phyloP scores from a whole-genome alignment of 345 rosid genomes.

The Acer yangbiense region DNA sequence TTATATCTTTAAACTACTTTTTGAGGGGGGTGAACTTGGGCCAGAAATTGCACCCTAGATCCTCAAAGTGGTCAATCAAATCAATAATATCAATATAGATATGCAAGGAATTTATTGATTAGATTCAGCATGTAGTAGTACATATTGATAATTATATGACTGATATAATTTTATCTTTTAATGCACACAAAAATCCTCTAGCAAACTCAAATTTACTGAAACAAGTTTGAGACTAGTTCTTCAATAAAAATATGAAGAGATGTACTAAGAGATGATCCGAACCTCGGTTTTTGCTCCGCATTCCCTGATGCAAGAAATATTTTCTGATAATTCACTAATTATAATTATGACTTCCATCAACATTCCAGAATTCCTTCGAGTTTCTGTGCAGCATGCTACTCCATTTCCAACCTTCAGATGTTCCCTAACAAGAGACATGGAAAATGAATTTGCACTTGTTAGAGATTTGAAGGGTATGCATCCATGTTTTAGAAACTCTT shows the following conservation, averaged over 20 bases:
- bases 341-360: slow-evolving; percentile 68
- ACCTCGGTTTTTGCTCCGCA: slow-evolving; percentile 71
- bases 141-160: neutral
- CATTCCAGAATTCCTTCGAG: slow-evolving; percentile 47
- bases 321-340: slow-evolving; percentile 55
- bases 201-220: neutral
- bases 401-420: slow-evolving; percentile 76
- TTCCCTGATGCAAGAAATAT: slow-evolving; percentile 45
- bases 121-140: neutral
- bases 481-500: slow-evolving; percentile 4
- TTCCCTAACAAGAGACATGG: slow-evolving; percentile 46
- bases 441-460: slow-evolving; percentile 17
- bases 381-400: slow-evolving; percentile 46
- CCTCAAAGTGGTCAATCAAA: neutral
- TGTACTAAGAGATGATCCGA: slow-evolving; percentile 4
- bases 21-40: neutral
- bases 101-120: neutral
- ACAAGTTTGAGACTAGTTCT: neutral
- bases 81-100: neutral
- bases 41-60: neutral
- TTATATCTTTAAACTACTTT: neutral
- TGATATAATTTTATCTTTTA: neutral
- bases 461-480: slow-evolving; percentile 2
- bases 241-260: neutral
- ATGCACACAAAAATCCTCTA: neutral